Base-by-base conservation (phyloP, 73 alveolate genomes). In the Paraurostyla sp. region DNA sequence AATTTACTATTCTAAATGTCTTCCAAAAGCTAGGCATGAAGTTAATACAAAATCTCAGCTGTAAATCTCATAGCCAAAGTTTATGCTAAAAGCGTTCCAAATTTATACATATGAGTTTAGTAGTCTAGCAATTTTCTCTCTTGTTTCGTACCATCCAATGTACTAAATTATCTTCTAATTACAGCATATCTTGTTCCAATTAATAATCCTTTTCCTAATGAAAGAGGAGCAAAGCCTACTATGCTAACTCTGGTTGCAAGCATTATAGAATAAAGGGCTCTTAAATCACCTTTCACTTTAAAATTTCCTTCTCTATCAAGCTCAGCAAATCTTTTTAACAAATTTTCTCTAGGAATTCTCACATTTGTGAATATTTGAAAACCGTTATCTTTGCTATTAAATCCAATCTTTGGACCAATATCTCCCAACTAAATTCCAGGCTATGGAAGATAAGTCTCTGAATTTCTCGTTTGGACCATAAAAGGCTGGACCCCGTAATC, bases 391-490 rank as follows among this genome's bases (percentile, higher is more conserved):
- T 95, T 93, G 82, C 93, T 80, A 49, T 91, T 87, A 56, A 80
- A 94, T 33, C 98, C 99, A 32, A 85, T 76, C 90, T 97, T 97
- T 18, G 99, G 99, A 50, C 99, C 99, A 48, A 97, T 97, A 46
- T 95, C 99, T 58, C 99, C 99, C 25, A 91, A 93, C 15, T 58
- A 86, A 30, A 97, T 92, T 0, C 99, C 99, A 1, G 93, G 91
- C 15, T 96, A 58, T 7, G 96, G 95, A 56, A 83, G 51, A 57
- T 85, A 94, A 30, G 97, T 93, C 29, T 93, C 80, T 6, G 42
- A 36, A 76, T 93, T 97, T 62, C 99, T 76, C 41, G 94, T 95
- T 82, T 87, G 93, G 16, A 96, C 98, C 80, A 97, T 63, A 92
- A 96, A 95, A 4, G 97, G 92, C 57, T 93, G 97, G 15, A 95